Evolutionary conservation across 78 protist genomes (phyloP).

Genomic region (Dictyostelium citrinum): DNA sequence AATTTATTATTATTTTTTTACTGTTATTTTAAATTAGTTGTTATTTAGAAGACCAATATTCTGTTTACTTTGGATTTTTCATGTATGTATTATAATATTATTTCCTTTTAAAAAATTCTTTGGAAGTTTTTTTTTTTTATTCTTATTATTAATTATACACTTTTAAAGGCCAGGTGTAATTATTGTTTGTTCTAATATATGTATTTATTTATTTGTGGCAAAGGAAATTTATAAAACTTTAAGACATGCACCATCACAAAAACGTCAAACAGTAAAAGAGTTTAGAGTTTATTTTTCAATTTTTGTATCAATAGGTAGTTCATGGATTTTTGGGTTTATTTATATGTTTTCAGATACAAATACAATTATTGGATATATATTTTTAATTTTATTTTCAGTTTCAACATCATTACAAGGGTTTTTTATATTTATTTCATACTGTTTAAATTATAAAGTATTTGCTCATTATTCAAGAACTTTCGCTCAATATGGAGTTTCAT

Average conservation of each 20-base stretch:
- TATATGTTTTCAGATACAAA: constrained; percentile 20
- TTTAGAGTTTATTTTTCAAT: constrained; percentile 74
- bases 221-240: constrained; percentile 78
- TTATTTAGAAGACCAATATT: constrained; percentile 10
- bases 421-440: constrained; percentile 68
- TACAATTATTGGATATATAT: constrained; percentile 5
- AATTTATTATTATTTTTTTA: background rate
- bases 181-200: constrained; percentile 67
- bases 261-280: constrained; percentile 60
- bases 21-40: constrained; percentile 4
- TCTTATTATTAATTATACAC: background rate
- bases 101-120: no score
- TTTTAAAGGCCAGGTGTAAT: constrained; percentile 49
- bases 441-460: constrained; percentile 61
- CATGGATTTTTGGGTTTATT: constrained; percentile 77
- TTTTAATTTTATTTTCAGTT: constrained; percentile 66
- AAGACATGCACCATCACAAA: constrained; percentile 60
- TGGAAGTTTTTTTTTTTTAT: background rate
- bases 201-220: constrained; percentile 66
- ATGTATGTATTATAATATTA: constrained; percentile 42
- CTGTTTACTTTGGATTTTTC: constrained; percentile 17
- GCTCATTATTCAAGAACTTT: constrained; percentile 26
- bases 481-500: background rate
- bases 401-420: constrained; percentile 79
- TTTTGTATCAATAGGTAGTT: constrained; percentile 46